Conservation (phyloP, 768 basidiomycete genomes). For the Coprinopsis sp. region DNA sequence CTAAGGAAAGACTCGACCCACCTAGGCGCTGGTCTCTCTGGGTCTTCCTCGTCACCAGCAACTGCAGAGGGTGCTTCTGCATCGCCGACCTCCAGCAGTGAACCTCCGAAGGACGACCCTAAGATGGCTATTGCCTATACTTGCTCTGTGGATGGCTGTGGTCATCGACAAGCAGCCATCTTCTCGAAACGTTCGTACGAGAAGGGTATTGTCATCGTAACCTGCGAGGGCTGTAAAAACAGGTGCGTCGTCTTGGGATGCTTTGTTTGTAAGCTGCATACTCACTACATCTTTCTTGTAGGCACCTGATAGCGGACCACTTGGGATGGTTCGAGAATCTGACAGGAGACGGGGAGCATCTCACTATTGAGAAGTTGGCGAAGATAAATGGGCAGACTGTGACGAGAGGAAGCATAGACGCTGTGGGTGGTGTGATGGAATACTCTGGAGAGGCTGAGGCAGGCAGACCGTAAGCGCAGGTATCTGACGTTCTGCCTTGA, state of each 20-base stretch:
- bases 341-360: slow-evolving; percentile 65
- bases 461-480: no score
- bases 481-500: no score
- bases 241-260: slow-evolving; percentile 42
- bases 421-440: no score
- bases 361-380: slow-evolving; percentile 79
- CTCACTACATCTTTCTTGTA: slow-evolving; percentile 21
- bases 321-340: slow-evolving; percentile 88
- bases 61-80: neutral
- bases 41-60: no score
- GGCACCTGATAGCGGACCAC: slow-evolving; percentile 86
- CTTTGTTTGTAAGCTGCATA: neutral
- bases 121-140: slow-evolving; percentile 78
- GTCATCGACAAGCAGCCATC: slow-evolving; percentile 76
- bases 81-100: neutral
- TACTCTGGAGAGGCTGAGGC: no score
- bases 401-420: no score
- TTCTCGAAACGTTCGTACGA: slow-evolving; percentile 85
- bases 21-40: no score
- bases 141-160: slow-evolving; percentile 73
- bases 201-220: slow-evolving; percentile 82
- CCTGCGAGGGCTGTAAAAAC: slow-evolving; percentile 89
- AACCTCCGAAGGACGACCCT: slow-evolving; percentile 41
- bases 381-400: no score
- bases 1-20: no score